phyloP scores from a whole-genome alignment of 2,329 filamentous ascomycete species.

The Cordyceps militaris region DNA sequence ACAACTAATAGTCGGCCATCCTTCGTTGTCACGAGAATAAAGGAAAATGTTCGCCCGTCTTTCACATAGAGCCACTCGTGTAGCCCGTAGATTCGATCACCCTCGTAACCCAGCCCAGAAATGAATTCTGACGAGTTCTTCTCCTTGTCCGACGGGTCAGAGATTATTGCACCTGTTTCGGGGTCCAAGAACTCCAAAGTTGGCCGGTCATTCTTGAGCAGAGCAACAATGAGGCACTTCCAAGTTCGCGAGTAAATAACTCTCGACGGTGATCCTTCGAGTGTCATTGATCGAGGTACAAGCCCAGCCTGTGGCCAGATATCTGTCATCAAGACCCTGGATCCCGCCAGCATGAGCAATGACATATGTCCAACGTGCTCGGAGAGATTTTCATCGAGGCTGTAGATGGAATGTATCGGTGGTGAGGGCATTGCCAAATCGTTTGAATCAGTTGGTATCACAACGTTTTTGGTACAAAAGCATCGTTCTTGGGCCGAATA shows the following conservation, averaged over 20 bases:
- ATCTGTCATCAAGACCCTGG: slow-evolving; percentile 46
- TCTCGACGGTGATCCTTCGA: slow-evolving; percentile 42
- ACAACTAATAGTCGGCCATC: slow-evolving; percentile 50
- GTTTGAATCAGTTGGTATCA: slow-evolving; percentile 46
- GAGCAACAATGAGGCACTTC: slow-evolving; percentile 47
- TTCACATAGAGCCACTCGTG: slow-evolving; percentile 57
- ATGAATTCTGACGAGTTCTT: slow-evolving; percentile 40
- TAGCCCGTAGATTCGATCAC: slow-evolving; percentile 54
- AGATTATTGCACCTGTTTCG: slow-evolving; percentile 45
- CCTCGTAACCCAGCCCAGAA: slow-evolving; percentile 46
- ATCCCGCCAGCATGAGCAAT: slow-evolving; percentile 43
- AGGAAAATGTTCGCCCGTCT: slow-evolving; percentile 51
- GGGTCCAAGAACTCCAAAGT: slow-evolving; percentile 51
- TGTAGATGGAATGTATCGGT: slow-evolving; percentile 40
- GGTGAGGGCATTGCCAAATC: slow-evolving; percentile 40
- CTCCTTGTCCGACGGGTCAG: slow-evolving; percentile 36
- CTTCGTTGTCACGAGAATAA: slow-evolving; percentile 53
- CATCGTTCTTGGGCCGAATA: slow-evolving; percentile 23
- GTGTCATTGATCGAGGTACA: slow-evolving; percentile 42
- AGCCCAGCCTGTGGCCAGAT: slow-evolving; percentile 38
- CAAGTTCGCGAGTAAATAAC: slow-evolving; percentile 49
- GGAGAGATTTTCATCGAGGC: slow-evolving; percentile 34
- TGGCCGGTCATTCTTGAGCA: slow-evolving; percentile 35
- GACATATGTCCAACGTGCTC: slow-evolving; percentile 32
- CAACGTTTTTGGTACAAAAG: slow-evolving; percentile 35